Evolutionary conservation across 345 rosid genomes (phyloP), one percentile per base, ranked within the genome.

Genomic region (Passiflora organensis): DNA sequence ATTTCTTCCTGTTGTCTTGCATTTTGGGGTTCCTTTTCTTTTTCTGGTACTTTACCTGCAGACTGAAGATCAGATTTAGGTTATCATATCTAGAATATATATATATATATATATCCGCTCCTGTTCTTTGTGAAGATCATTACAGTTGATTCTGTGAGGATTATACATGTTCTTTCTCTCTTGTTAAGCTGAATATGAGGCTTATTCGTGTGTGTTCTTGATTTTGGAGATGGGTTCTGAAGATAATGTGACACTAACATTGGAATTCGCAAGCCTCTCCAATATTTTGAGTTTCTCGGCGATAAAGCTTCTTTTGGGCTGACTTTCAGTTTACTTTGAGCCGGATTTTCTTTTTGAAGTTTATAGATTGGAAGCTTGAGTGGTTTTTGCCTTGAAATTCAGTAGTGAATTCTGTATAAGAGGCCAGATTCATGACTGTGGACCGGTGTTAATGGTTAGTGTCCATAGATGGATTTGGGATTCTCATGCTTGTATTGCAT

Each of bases 1-100:
- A 72, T 28, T 28, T 28, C 34, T 65, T 43, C 61, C 32, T n/a
- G 66, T 75, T 80, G 76, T 75, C 74, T 71, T 55, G 69, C 72
- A 75, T 60, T 71, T 66, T 23, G 52, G 50, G 58, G 45, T 46
- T 49, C 47, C 32, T 44, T 32, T 55, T 43, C 28, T 58, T 64
- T 56, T 51, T 3, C 13, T 38, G n/a, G n/a, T n/a, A n/a, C 61
- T 56, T 60, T 55, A 52, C 1, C 18, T 16, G 19, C 13, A 9
- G 34, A 47, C 49, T 37, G 32, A 59, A 47, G 67, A 78, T 61
- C 46, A 55, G 61, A 45, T 77, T 74, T 55, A 48, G 51, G 39
- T 55, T 59, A 12, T 16, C 13, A 11, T 32, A n/a, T 12, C 0
- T n/a, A n/a, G n/a, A n/a, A 3, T 17, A 12, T 43, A 22, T 8